Percentiles rank a stretch among this genome's conserved stretches.
phyloP scores from a whole-genome alignment of 225 moss, liverwort and hornwort species.

The Bryoerythrophyllum caledonicum region DNA sequence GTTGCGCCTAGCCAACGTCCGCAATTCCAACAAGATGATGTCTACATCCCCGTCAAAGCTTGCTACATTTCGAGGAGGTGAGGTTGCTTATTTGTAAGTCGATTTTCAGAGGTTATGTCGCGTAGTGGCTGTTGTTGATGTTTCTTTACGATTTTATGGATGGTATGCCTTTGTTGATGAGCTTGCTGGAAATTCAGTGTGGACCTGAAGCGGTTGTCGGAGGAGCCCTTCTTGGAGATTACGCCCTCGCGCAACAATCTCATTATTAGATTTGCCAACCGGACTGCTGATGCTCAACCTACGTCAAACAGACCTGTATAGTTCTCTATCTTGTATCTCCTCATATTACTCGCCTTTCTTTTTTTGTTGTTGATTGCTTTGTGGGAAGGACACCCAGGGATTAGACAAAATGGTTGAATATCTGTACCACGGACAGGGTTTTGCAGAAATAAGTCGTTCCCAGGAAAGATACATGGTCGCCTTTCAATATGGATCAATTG shows the following conservation, averaged over 20 bases:
- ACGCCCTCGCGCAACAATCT: constrained; percentile 83
- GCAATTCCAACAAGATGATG: constrained; percentile 67
- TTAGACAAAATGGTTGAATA: constrained; percentile 9
- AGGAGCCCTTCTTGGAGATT: constrained; percentile 79
- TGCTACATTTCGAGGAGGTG: constrained; percentile 95
- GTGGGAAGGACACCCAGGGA: not conserved
- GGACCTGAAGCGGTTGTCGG: constrained; percentile 81
- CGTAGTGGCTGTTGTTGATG: not conserved
- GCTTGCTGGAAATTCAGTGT: constrained; percentile 55
- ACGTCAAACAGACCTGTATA: constrained; percentile 87
- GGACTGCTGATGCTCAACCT: constrained; percentile 75
- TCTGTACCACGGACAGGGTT: constrained; percentile 57
- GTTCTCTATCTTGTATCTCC: constrained; percentile 53
- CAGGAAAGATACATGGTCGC: constrained; percentile 92
- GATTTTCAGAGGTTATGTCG: too few relatives aligned
- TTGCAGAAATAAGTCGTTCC: constrained; percentile 76
- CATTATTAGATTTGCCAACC: constrained; percentile 81
- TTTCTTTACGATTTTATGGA: not conserved
- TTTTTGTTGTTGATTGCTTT: not conserved
- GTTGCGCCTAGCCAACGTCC: constrained; percentile 38
- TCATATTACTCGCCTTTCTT: constrained; percentile 23
- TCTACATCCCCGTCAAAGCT: constrained; percentile 93
- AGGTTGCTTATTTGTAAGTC: not conserved
- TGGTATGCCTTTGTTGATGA: constrained; percentile 16
- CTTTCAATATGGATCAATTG: constrained; percentile 94